These are phyloP conservation scores for Gnaphalium uliginosum DNA, from an alignment of 129 eudicot genomes.

Conservation along the genomic window DNA sequence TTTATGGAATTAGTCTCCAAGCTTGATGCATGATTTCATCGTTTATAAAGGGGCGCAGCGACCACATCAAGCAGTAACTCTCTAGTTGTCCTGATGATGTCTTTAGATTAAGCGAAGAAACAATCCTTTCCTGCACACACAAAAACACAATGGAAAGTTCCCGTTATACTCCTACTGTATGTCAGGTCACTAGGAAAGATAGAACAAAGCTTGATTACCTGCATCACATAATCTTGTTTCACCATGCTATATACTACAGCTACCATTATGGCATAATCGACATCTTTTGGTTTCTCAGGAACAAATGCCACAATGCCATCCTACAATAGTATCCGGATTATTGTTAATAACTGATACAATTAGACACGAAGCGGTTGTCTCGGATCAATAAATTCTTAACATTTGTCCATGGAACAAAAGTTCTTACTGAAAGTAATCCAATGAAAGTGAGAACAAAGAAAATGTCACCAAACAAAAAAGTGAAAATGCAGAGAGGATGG, in stretches of 20 bases:
- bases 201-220: slow-evolving; percentile 41
- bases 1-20: slow-evolving; percentile 57
- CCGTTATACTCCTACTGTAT: not conserved
- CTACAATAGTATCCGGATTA: slow-evolving; percentile 23
- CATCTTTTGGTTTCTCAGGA: slow-evolving; percentile 33
- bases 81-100: slow-evolving; percentile 72
- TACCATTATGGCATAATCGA: slow-evolving; percentile 60
- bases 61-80: slow-evolving; percentile 88
- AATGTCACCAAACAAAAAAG: not conserved
- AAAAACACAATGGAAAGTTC: not conserved
- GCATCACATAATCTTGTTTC: slow-evolving; percentile 77
- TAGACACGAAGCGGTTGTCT: not conserved
- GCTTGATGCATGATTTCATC: slow-evolving; percentile 73
- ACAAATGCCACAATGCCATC: slow-evolving; percentile 35
- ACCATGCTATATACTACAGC: slow-evolving; percentile 70
- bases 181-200: not conserved
- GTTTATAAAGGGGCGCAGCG: slow-evolving; percentile 70
- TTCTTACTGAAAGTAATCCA: not conserved
- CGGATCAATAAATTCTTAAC: not conserved
- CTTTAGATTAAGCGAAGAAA: slow-evolving; percentile 57
- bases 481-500: not conserved
- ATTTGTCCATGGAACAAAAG: not conserved
- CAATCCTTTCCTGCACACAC: slow-evolving; percentile 59
- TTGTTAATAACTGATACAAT: slow-evolving; percentile 4
- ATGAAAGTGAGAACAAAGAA: not conserved